A percentile compares a stretch with the other conserved stretches of the same genome.
Evolutionary conservation across 1,284 basidiomycete species (phyloP).

Genomic region (Ganoderma leucocontextum): DNA sequence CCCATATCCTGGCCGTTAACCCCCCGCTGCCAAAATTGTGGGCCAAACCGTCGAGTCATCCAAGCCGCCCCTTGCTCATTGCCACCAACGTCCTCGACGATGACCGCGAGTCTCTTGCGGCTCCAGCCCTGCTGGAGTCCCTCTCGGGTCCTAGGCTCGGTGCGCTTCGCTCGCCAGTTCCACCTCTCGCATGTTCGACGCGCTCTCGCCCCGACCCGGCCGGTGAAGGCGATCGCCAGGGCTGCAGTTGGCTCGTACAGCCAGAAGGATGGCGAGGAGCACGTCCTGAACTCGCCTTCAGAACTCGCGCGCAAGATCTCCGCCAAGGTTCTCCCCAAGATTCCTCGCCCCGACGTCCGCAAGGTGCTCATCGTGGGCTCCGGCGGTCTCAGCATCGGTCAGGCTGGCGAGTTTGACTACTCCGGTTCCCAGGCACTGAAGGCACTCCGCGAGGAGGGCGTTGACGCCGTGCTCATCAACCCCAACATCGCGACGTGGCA

Average conservation of each 20-base stretch:
- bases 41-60: slow-evolving; percentile 24
- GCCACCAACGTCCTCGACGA: slow-evolving; percentile 31
- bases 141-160: slow-evolving; percentile 34
- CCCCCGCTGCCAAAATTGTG: slow-evolving; percentile 12
- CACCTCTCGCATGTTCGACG: slow-evolving; percentile 44
- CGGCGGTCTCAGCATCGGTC: slow-evolving; percentile 96
- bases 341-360: slow-evolving; percentile 89
- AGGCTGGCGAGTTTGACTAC: slow-evolving; percentile 99
- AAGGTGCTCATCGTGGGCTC: slow-evolving; percentile 97
- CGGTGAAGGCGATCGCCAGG: slow-evolving; percentile 46
- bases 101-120: slow-evolving; percentile 38
- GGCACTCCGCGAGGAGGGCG: slow-evolving; percentile 94
- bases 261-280: slow-evolving; percentile 66
- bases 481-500: slow-evolving; percentile 99
- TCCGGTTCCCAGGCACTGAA: slow-evolving; percentile 99
- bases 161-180: slow-evolving; percentile 39
- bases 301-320: slow-evolving; percentile 92
- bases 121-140: slow-evolving; percentile 37
- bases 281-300: slow-evolving; percentile 90
- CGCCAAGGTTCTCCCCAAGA: slow-evolving; percentile 88
- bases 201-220: slow-evolving; percentile 47
- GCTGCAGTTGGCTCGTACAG: slow-evolving; percentile 43
- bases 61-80: slow-evolving; percentile 19
- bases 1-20: slow-evolving; percentile 7
- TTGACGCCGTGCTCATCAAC: slow-evolving; percentile 96